phyloP scores from a whole-genome alignment of 805 yeast genomes.

The Candida montana region DNA sequence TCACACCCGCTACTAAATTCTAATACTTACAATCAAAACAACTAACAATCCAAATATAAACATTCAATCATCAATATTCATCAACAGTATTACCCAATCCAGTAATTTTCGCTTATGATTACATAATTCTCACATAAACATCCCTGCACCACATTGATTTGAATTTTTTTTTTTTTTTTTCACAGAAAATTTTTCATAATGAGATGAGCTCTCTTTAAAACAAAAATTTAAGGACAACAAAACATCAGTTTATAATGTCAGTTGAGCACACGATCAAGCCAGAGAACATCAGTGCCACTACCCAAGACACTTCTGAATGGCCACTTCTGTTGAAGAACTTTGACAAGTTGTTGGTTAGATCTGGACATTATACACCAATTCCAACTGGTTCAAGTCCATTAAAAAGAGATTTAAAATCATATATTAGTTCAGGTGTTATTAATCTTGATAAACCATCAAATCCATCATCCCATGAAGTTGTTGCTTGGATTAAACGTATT shows the following conservation, averaged over 20 bases:
- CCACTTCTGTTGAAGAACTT: conserved; percentile 90
- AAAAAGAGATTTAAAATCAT: conserved; percentile 87
- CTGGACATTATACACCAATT: conserved; percentile 96
- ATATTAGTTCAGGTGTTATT: conserved; percentile 91
- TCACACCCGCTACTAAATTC: too few species aligned
- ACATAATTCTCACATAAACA: background rate
- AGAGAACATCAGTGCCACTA: conserved; percentile 68
- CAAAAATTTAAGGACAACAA: background rate
- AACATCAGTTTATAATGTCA: conserved; percentile 50
- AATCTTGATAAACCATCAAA: conserved; percentile 97
- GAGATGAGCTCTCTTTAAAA: conserved; percentile 4
- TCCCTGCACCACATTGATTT: too few species aligned
- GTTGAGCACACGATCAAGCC: conserved; percentile 83
- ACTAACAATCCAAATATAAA: too few species aligned
- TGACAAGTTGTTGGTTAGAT: conserved; percentile 89
- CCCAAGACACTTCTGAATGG: conserved; percentile 84
- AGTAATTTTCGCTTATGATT: background rate
- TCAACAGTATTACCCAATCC: background rate
- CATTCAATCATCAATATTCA: too few species aligned
- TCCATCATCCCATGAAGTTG: conserved; percentile 98
- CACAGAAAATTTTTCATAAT: background rate
- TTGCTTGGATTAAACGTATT: conserved; percentile 97
- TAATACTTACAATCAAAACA: too few species aligned
- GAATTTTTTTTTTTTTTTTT: conserved; percentile 9
- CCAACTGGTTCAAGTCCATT: conserved; percentile 94